These are phyloP conservation scores for Fusarium bactridioides DNA, from an alignment of 2,329 filamentous ascomycete species.

Conservation along the genomic window DNA sequence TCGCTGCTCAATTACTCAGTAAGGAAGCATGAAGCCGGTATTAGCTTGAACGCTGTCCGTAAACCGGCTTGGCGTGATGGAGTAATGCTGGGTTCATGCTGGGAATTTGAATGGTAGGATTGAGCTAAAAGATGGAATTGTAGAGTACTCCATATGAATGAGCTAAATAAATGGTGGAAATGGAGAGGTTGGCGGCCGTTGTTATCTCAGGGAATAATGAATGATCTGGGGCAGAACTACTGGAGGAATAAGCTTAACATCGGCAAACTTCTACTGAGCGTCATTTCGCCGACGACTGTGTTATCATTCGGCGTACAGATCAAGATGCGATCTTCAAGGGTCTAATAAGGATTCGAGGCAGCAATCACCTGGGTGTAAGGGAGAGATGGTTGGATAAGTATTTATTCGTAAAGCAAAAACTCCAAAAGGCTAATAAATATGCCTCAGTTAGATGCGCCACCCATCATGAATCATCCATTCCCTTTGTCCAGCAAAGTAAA, in stretches of 20 bases:
- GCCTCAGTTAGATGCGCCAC: neutral
- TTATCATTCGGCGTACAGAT: neutral
- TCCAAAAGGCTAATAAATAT: neutral
- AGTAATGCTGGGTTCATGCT: constrained; percentile 1
- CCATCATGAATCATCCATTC: constrained; percentile 2
- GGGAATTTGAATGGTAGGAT: neutral
- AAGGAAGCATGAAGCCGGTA: constrained; percentile 10
- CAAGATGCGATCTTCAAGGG: neutral
- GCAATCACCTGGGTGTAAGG: accelerated
- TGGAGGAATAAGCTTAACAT: neutral
- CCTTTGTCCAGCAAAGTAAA: neutral
- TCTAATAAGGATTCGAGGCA: accelerated
- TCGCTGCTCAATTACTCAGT: constrained; percentile 23
- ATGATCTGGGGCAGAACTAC: neutral
- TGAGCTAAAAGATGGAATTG: neutral
- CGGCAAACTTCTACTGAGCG: neutral
- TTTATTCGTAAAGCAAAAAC: neutral
- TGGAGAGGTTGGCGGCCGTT: neutral
- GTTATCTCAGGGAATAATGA: neutral
- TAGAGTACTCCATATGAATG: no score
- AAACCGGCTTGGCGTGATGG: neutral
- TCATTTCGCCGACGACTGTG: neutral
- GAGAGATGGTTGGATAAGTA: no score
- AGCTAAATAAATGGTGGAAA: neutral
- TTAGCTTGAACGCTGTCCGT: neutral